Evolutionary conservation across 1,284 basidiomycete genomes (phyloP).

Genomic region (Megacollybia platyphylla): DNA sequence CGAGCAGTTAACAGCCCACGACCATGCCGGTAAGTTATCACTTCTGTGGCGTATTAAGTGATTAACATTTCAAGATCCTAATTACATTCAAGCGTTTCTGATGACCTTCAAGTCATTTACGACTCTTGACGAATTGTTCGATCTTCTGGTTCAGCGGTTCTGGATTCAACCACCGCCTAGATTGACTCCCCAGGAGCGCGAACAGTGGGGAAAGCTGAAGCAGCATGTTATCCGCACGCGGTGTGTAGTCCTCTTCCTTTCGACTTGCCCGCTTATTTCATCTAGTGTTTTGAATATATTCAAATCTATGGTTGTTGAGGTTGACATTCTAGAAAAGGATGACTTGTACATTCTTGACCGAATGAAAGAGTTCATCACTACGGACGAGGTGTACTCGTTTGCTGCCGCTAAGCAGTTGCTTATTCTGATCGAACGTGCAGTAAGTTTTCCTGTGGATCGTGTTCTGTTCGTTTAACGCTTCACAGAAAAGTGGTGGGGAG

Average conservation of each 20-base stretch:
- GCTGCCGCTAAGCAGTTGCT: conserved; percentile 66
- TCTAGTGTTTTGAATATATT: conserved; percentile 72
- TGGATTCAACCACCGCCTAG: conserved; percentile 67
- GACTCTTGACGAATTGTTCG: conserved; percentile 74
- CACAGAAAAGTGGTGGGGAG: conserved; percentile 43
- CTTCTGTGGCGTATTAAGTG: conserved; percentile 1
- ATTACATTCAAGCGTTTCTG: conserved; percentile 87
- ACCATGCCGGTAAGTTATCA: conserved; percentile 53
- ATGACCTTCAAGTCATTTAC: conserved; percentile 98
- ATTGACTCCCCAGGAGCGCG: conserved; percentile 50
- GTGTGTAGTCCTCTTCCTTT: conserved; percentile 29
- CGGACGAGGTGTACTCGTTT: conserved; percentile 50
- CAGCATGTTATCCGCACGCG: conserved; percentile 82
- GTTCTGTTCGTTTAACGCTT: conserved; percentile 6
- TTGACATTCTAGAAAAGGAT: conserved; percentile 72
- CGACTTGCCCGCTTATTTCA: conserved; percentile 2
- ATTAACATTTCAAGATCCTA: conserved; percentile 39
- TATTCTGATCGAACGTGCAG: conserved; percentile 64
- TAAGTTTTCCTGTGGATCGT: conserved; percentile 24
- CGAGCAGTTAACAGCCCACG: conserved; percentile 85
- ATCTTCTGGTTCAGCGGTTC: conserved; percentile 80
- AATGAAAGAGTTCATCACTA: conserved; percentile 67
- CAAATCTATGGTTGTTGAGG: conserved; percentile 71
- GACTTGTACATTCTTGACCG: conserved; percentile 66
- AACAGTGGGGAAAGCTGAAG: conserved; percentile 83